Percentiles rank a stretch among this genome's conserved stretches.
Evolutionary conservation across 257 asterid genomes (phyloP).

Genomic region (Eucommia ulmoides): DNA sequence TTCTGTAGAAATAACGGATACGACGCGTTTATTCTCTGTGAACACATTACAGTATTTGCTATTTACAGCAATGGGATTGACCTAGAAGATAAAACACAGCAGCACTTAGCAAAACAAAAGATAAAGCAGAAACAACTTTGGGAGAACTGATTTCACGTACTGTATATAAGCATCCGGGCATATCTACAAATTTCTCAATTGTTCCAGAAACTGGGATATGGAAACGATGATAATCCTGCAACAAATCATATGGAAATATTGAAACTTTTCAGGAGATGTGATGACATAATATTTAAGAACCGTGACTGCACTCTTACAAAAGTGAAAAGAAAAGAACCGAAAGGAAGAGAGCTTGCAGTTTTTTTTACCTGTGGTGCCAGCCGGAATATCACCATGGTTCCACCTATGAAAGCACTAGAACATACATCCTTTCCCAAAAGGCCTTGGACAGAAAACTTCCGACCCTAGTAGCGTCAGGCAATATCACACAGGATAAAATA

Average conservation of each 20-base stretch:
- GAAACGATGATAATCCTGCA: slow-evolving; percentile 95
- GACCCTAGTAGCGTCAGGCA: slow-evolving; percentile 60
- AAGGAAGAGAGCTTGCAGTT: slow-evolving; percentile 7
- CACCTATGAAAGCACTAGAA: slow-evolving; percentile 50
- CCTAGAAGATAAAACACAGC: slow-evolving; percentile 38
- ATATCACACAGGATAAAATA: slow-evolving; percentile 7
- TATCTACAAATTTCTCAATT: slow-evolving; percentile 64
- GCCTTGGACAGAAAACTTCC: slow-evolving; percentile 80
- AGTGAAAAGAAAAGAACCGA: background rate
- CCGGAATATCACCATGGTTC: slow-evolving; percentile 86
- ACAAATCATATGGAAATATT: background rate
- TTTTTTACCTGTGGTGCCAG: slow-evolving; percentile 91
- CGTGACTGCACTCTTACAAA: background rate
- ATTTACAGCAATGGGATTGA: slow-evolving; percentile 96
- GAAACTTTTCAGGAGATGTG: background rate
- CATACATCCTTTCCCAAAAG: slow-evolving; percentile 73
- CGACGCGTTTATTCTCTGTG: slow-evolving; percentile 91
- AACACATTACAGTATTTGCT: slow-evolving; percentile 98
- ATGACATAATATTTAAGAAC: no score
- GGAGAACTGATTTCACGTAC: slow-evolving; percentile 25
- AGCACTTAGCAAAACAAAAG: background rate
- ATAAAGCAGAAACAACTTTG: slow-evolving; percentile 1
- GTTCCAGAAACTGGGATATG: slow-evolving; percentile 93
- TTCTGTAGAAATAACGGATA: slow-evolving; percentile 62
- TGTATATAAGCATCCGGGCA: slow-evolving; percentile 95